Conservation (phyloP, 441 rosid species). For the Adansonia gregorii region DNA sequence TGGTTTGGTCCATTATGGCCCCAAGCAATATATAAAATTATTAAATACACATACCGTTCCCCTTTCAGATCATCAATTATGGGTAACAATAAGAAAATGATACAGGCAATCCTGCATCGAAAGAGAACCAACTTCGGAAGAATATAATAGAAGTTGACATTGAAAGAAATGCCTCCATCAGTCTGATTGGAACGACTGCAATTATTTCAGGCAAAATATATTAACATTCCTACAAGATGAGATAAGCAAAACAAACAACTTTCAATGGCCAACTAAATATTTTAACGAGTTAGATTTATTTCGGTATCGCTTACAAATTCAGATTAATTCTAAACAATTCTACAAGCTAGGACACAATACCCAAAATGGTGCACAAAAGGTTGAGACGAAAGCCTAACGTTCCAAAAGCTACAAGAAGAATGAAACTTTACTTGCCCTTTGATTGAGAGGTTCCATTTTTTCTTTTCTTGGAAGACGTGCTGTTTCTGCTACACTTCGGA, state of each 20-base stretch:
- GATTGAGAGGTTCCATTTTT: conserved; percentile 29
- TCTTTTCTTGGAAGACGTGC: conserved; percentile 29
- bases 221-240: not conserved
- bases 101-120: not conserved
- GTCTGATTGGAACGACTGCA: not conserved
- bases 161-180: not conserved
- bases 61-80: too few relatives aligned
- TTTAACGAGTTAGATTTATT: not conserved
- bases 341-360: not conserved
- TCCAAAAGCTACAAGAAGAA: not conserved
- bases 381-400: not conserved
- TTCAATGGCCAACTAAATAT: not conserved
- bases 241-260: not conserved
- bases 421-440: not conserved
- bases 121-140: not conserved
- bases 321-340: not conserved
- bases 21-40: not conserved
- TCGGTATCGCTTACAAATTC: not conserved
- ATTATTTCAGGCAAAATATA: not conserved
- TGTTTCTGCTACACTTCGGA: conserved; percentile 39
- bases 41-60: too few relatives aligned
- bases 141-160: not conserved
- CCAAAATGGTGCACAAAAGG: too few relatives aligned
- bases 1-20: not conserved
- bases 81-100: too few relatives aligned